These are phyloP conservation scores for Thielaviopsis musarum DNA, from an alignment of 2,329 filamentous ascomycete genomes.

Conservation along the genomic window DNA sequence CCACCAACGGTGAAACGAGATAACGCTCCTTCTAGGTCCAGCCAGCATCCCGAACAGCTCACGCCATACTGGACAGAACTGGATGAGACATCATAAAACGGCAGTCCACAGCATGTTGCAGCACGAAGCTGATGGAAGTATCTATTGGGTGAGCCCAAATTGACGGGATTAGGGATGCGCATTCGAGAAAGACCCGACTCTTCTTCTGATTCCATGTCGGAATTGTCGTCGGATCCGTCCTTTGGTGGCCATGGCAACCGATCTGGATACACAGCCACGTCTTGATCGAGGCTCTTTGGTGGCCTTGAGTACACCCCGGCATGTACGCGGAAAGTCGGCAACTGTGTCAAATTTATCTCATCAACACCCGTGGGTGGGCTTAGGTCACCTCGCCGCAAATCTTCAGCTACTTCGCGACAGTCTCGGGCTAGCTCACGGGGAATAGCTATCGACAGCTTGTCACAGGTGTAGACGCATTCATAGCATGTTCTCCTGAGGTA, in stretches of 20 bases:
- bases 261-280: not conserved
- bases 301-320: not conserved
- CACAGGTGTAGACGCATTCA: not conserved
- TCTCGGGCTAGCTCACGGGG: not conserved
- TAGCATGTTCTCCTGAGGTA: not conserved
- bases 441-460: no score
- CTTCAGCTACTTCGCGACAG: not conserved
- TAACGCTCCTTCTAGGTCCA: not conserved
- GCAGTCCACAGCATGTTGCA: not conserved
- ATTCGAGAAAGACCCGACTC: no score
- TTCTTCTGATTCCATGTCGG: no score
- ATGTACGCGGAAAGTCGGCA: not conserved
- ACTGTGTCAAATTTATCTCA: no score
- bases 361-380: no score
- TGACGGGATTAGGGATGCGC: not conserved
- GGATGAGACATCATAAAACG: not conserved
- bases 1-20: not conserved
- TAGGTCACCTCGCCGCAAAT: no score
- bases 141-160: not conserved
- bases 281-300: not conserved
- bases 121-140: not conserved
- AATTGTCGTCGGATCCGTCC: no score
- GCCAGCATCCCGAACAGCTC: conserved; percentile 1
- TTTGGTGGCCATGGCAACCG: no score
- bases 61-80: not conserved